These are phyloP conservation scores for Chaetomium tenue DNA, from an alignment of 495 filamentous ascomycete genomes.

Conservation along the genomic window DNA sequence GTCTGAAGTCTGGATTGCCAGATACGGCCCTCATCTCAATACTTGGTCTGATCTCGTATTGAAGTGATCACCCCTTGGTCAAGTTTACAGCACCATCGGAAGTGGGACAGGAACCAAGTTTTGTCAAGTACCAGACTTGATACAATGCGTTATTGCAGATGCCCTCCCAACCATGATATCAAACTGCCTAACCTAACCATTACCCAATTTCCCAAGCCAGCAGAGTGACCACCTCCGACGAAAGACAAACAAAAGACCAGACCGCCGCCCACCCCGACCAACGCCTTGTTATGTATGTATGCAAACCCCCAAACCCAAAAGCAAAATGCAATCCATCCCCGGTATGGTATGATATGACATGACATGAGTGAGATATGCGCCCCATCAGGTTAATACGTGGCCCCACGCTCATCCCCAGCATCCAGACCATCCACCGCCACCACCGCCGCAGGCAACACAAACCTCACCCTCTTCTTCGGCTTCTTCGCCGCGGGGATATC, in stretches of 20 bases:
- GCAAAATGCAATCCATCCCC: constrained; percentile 7
- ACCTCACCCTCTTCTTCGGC: constrained; percentile 51
- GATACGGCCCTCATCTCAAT: background rate
- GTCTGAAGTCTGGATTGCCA: no score
- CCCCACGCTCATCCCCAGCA: constrained; percentile 30
- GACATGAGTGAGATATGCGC: no score
- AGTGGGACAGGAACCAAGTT: background rate
- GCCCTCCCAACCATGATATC: background rate
- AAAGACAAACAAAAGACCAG: background rate
- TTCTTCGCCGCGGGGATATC: constrained; percentile 51
- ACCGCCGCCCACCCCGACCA: background rate
- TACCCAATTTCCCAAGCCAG: background rate
- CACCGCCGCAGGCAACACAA: constrained; percentile 45
- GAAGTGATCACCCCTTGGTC: background rate
- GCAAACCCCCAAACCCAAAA: background rate
- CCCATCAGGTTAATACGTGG: constrained; percentile 15
- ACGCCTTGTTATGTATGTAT: background rate
- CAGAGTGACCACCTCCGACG: background rate
- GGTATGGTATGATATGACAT: constrained; percentile 4
- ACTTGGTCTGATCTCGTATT: background rate
- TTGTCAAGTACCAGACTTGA: background rate
- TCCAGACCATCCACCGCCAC: no score
- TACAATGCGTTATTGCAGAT: background rate
- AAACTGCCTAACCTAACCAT: background rate
- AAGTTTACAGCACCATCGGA: background rate